Percentiles rank a stretch among this genome's conserved stretches.
Evolutionary conservation across 495 filamentous ascomycete genomes (phyloP).

Genomic region (Trichoderma reesei): DNA sequence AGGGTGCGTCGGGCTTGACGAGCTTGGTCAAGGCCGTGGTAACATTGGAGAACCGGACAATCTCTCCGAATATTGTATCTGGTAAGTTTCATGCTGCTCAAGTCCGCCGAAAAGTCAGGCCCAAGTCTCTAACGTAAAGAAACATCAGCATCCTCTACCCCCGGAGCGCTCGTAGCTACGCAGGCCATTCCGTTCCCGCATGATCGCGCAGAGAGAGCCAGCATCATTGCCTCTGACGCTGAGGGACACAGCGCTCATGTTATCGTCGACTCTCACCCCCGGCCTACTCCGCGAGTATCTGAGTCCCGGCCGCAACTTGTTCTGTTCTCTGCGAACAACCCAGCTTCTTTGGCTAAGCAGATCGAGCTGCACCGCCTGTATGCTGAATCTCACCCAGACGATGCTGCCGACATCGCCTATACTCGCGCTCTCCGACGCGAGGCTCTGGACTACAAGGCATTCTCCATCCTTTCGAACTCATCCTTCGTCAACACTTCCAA

Average conservation of each 20-base stretch:
- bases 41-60: conserved; percentile 36
- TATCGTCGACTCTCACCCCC: background rate
- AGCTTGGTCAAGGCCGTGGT: conserved; percentile 39
- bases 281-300: background rate
- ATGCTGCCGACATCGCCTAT: conserved; percentile 4
- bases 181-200: conserved; percentile 16
- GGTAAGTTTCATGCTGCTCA: background rate
- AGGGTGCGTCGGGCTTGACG: conserved; percentile 37
- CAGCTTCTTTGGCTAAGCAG: conserved; percentile 4
- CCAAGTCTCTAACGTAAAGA: conserved; percentile 10
- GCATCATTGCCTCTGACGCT: conserved; percentile 37
- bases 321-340: conserved; percentile 9
- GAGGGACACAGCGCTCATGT: background rate
- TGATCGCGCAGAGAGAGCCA: conserved; percentile 19
- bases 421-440: conserved; percentile 10
- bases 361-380: background rate
- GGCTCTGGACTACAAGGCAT: conserved; percentile 4
- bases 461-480: conserved; percentile 9
- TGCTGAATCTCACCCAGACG: background rate
- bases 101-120: background rate
- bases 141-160: background rate
- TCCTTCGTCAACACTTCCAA: background rate
- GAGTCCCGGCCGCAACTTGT: background rate
- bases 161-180: conserved; percentile 15
- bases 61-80: conserved; percentile 19